Evolutionary conservation across 2,329 filamentous ascomycete genomes (phyloP), one percentile per base, ranked within the genome.

Genomic region (Fusarium sp.): DNA sequence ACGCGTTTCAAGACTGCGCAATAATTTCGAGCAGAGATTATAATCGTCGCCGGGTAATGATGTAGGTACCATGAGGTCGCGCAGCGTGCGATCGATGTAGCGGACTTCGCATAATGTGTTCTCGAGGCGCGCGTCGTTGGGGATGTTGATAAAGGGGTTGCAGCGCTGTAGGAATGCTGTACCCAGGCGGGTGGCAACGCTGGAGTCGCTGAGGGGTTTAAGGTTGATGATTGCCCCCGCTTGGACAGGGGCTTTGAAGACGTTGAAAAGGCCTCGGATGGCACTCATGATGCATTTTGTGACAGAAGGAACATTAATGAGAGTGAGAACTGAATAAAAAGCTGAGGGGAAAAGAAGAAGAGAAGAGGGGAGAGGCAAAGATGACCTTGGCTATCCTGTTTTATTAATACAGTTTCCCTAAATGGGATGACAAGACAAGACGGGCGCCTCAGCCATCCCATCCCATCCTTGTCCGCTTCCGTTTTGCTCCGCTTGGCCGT

Each of bases 201-300:
- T 44, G 48, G 48, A 57, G 49, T 52, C 37, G 37, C 46, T 52
- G n/a, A 61, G 51, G 46, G 61, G 61, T 42, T 60, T 65, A 47
- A 65, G 46, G 25, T 30, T 32, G 49, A 59, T 48, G 30, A 69
- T 30, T 42, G 41, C 42, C 44, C 49, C 49, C 34, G 49, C 49
- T 9, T 52, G n/a, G 10, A 57, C 13, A 24, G 49, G 61, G 18
- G 66, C 45, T 57, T 44, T 70, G 51, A 69, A 52, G 32, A 48
- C 61, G 44, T 70, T 65, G 27, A 70, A 29, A 25, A 70, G 30
- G 41, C 66, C 66, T 56, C 63, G 53, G 18, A 69, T 60, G 45
- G 62, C 49, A 41, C 62, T 70, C 67, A 69, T 69, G 61, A 67
- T 65, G 62, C 62, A 65, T 65, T 65, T 65, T 65, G n/a, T 45